Evolutionary conservation across 2,329 filamentous ascomycete species (phyloP), one percentile per base, ranked within the genome.

Genomic region (Penicillium polonicum): DNA sequence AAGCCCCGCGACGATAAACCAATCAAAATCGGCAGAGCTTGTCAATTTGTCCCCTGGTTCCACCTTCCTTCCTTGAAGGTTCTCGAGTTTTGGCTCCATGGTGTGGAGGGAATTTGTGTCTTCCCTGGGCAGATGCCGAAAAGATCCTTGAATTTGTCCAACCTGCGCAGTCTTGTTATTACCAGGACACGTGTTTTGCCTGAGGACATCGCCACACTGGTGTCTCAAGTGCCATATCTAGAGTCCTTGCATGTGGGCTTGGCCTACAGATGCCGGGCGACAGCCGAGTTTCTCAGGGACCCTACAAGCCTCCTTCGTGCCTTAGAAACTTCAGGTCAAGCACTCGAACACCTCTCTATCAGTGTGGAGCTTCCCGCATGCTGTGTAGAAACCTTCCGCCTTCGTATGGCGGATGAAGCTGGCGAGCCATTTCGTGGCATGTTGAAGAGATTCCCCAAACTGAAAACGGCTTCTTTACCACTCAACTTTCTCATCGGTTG

Each of bases 31-130:
- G 10, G n/a, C 13, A 17, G 6, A 2, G 3, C 15, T 9, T 5
- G 23, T 8, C 53, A 57, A 29, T 53, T 59, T 27, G 9, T 44
- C 21, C 53, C 53, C 12, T 59, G 57, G 48, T 57, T 52, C 12
- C 29, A 52, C 36, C 36, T 59, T 31, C 44, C 57, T 46, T 52
- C 53, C 25, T n/a, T 57, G 36, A 41, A 41, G 10, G 19, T 17
- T 13, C 48, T 59, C 8, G 48, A 59, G 36, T 33, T 57, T 9
- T 59, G 57, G 57, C 48, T 52, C 27, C 33, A 39, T 23, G 49
- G 15, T 5, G 4, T 29, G 15, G 19, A 9, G 5, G 52, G 36
- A 5, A 23, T 55, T 17, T 27, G 7, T 35, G 3, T 15, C 15
- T 42, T 8, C 4, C 29, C 52, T 23, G 10, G 1, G 7, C 6